Evolutionary conservation across 148 eudicot species (phyloP), one percentile per base, ranked within the genome.

Genomic region (Cornus suecica): DNA sequence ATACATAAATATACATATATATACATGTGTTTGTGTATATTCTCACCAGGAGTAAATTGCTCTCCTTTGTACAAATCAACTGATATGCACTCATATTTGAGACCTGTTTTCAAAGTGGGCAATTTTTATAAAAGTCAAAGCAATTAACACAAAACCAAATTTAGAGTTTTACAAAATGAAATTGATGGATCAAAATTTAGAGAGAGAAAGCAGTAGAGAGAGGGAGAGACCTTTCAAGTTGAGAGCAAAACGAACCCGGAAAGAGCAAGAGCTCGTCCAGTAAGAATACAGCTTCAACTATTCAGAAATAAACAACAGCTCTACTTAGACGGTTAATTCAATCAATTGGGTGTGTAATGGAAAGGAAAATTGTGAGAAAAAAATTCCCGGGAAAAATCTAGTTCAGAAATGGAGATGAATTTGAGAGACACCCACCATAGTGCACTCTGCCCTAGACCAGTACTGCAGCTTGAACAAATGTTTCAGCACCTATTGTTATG

Each of bases 241-340:
- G 78, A 95, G 97, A 75, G 94, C 99, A 66, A 92, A 89, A 62
- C 97, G 99, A 64, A 91, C 97, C n/a, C 99, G 97, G 70, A 73
- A 75, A 72, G 97, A 77, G 76, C 97, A 94, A 15, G 99, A 92
- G 82, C 99, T 94, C 68, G 78, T 60, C 79, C 82, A 86, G 70
- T 86, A 88, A 32, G 97, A 92, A 81, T 90, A 94, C 9, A 94
- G 90, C 82, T 88, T 85, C 81, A 95, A 58, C 82, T 91, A 25
- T 67, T 67, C 41, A 66, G 16, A 48, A 6, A 48, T 3, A 48
- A 48, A 37, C 42, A 37, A 4, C 42, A 37, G 42, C 42, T 1
- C 42, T 0, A n/a, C n/a, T 37, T 37, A 37, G 42, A 37, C 54
- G 15, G 20, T 48, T 11, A 48, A 16, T 48, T 48, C 54, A 1